Conservation (phyloP, 495 filamentous ascomycete genomes). For the Trichoderma asperelloides region DNA sequence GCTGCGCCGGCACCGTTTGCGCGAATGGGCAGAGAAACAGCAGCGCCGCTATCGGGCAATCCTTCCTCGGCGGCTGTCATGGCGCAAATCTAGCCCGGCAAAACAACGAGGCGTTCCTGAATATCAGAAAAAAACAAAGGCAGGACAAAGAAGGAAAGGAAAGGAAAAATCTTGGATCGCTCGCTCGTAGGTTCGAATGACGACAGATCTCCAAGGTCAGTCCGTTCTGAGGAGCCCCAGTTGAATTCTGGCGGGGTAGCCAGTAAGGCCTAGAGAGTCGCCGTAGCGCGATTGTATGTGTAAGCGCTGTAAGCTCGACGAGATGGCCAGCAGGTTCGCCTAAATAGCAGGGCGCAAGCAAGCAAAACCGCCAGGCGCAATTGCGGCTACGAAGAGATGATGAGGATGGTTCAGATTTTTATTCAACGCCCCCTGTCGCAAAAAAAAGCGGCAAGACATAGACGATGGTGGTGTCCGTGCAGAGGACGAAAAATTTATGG, state of each 20-base stretch:
- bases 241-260: not conserved
- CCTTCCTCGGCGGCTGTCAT: not conserved
- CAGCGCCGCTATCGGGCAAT: constrained; percentile 5
- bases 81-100: not conserved
- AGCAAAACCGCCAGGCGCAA: not conserved
- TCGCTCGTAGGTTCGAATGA: not conserved
- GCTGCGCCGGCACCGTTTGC: not conserved
- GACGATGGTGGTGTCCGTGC: not conserved
- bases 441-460: no score
- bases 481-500: not conserved
- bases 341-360: not conserved
- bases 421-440: not conserved
- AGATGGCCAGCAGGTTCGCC: not conserved
- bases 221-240: not conserved
- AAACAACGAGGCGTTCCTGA: not conserved
- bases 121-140: not conserved
- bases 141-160: not conserved
- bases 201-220: not conserved
- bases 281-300: not conserved
- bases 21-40: not conserved
- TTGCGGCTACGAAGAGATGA: not conserved
- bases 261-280: not conserved
- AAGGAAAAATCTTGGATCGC: not conserved
- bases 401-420: not conserved
- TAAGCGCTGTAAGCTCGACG: not conserved